Conservation (phyloP, 306 rosid species). For the Lablab purpureus region DNA sequence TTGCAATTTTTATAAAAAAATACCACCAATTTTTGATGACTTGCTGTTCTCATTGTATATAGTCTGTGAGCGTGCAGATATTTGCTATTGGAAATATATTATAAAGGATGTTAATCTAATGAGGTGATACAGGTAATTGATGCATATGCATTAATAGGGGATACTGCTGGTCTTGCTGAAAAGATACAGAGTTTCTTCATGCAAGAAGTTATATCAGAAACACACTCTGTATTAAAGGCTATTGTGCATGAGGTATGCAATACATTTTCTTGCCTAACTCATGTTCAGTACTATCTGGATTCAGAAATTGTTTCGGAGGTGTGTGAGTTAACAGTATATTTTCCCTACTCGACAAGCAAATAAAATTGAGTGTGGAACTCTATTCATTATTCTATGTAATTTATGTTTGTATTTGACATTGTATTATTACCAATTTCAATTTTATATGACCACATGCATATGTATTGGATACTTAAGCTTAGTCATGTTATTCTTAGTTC, state of each 20-base stretch:
- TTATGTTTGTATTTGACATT: constrained; percentile 2
- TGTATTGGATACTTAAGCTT: constrained; percentile 36
- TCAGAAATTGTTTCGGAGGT: constrained; percentile 38
- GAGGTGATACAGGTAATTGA: constrained; percentile 81
- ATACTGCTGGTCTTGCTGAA: constrained; percentile 93
- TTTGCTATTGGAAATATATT: constrained; percentile 31
- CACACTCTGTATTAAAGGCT: constrained; percentile 79
- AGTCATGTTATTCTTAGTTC: constrained; percentile 7
- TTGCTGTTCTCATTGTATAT: not conserved
- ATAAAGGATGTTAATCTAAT: constrained; percentile 38
- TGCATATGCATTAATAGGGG: constrained; percentile 98
- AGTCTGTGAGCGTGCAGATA: constrained; percentile 8
- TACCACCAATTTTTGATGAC: not conserved
- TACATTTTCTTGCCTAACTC: constrained; percentile 28
- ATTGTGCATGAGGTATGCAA: constrained; percentile 78
- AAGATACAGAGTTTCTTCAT: constrained; percentile 99
- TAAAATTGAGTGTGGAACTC: constrained; percentile 19
- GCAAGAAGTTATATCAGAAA: constrained; percentile 98
- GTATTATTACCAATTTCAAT: constrained; percentile 27
- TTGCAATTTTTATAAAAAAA: not conserved
- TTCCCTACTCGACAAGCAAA: constrained; percentile 19
- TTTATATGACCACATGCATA: constrained; percentile 18
- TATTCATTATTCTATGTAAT: constrained; percentile 12
- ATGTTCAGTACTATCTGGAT: constrained; percentile 21
- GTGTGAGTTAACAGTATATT: constrained; percentile 23